These are phyloP conservation scores for Cystobasidium pallidum DNA, from an alignment of 1,284 basidiomycete genomes.

Conservation along the genomic window DNA sequence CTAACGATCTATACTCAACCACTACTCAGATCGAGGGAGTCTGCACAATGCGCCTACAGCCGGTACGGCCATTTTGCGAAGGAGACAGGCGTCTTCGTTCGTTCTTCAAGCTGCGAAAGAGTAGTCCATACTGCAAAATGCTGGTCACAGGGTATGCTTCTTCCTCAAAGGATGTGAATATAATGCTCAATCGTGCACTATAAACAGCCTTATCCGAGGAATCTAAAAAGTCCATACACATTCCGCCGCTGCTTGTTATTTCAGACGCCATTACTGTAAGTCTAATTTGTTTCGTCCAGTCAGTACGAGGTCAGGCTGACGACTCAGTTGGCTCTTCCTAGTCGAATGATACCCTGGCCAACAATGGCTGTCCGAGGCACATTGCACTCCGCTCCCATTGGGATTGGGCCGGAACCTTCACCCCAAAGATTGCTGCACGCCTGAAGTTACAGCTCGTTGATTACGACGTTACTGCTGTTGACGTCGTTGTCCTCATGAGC, in stretches of 20 bases:
- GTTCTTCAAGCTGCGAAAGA: slow-evolving; percentile 31
- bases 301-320: neutral
- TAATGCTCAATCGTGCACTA: too few species aligned
- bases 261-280: slow-evolving; percentile 33
- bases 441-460: slow-evolving; percentile 56
- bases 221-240: neutral
- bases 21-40: slow-evolving; percentile 24
- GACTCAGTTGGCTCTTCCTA: slow-evolving; percentile 2
- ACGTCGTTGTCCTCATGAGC: slow-evolving; percentile 68
- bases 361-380: slow-evolving; percentile 26
- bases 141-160: slow-evolving; percentile 36
- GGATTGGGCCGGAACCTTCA: slow-evolving; percentile 32
- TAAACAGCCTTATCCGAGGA: neutral
- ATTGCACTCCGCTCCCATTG: neutral
- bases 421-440: slow-evolving; percentile 3
- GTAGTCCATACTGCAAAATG: slow-evolving; percentile 34
- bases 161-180: too few species aligned
- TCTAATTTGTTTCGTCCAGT: neutral
- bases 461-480: slow-evolving; percentile 64
- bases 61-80: slow-evolving; percentile 22
- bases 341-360: slow-evolving; percentile 45
- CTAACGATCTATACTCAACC: too few species aligned
- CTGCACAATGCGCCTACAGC: slow-evolving; percentile 14
- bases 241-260: slow-evolving; percentile 25
- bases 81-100: slow-evolving; percentile 30